Evolutionary conservation across 1,284 basidiomycete species (phyloP).

Genomic region (Chondrostereum purpureum): DNA sequence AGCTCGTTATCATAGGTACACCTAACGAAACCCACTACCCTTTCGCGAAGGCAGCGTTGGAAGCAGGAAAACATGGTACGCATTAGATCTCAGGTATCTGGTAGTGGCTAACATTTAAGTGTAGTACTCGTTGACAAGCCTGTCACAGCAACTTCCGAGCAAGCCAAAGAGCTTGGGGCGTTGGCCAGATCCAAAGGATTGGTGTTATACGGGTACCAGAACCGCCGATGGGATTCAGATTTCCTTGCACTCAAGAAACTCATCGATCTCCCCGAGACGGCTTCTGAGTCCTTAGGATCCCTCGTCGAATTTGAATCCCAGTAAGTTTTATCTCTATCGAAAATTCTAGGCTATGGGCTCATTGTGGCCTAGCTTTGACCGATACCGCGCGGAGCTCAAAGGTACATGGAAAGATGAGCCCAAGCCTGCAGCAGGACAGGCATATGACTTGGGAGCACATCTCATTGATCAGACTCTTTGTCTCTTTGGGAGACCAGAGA

Average conservation of each 20-base stretch:
- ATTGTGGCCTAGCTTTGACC: slow-evolving; percentile 54
- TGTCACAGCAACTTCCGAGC: slow-evolving; percentile 56
- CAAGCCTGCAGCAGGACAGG: slow-evolving; percentile 46
- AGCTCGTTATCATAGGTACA: slow-evolving; percentile 68
- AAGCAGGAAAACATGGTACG: slow-evolving; percentile 75
- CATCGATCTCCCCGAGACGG: slow-evolving; percentile 45
- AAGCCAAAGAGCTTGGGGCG: slow-evolving; percentile 63
- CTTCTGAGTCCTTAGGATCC: slow-evolving; percentile 51
- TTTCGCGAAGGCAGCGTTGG: slow-evolving; percentile 56
- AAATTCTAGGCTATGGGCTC: background rate
- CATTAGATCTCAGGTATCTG: slow-evolving; percentile 3
- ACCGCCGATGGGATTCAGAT: slow-evolving; percentile 80
- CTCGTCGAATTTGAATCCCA: slow-evolving; percentile 73
- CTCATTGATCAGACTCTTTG: slow-evolving; percentile 73
- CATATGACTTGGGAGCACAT: slow-evolving; percentile 64
- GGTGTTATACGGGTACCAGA: slow-evolving; percentile 75
- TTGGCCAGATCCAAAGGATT: slow-evolving; percentile 63
- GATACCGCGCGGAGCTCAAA: slow-evolving; percentile 62
- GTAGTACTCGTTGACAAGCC: slow-evolving; percentile 82
- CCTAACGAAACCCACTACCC: slow-evolving; percentile 78
- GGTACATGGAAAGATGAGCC: slow-evolving; percentile 68
- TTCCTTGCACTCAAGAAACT: slow-evolving; percentile 71
- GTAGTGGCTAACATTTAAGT: background rate
- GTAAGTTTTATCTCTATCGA: slow-evolving; percentile 35
- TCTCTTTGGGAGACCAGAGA: slow-evolving; percentile 72